A percentile compares a stretch with the other conserved stretches of the same genome.
Evolutionary conservation across 2,329 filamentous ascomycete species (phyloP).

Genomic region (Trichophyton mentagrophytes): DNA sequence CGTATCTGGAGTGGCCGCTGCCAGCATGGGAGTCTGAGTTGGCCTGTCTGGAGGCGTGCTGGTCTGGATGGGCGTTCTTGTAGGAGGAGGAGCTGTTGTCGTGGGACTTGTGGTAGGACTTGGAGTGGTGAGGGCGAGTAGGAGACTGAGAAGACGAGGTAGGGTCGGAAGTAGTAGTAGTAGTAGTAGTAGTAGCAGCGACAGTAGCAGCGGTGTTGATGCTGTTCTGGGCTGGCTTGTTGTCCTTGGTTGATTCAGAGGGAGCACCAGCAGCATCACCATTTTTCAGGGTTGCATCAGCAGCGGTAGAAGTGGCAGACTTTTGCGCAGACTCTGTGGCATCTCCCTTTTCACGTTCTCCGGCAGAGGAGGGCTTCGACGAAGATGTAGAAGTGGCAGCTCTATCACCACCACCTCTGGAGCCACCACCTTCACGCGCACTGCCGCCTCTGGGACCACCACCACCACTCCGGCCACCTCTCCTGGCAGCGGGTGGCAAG

Average conservation of each 20-base stretch:
- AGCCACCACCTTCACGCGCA: slow-evolving; percentile 37
- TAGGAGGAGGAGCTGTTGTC: slow-evolving; percentile 3
- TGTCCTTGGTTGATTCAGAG: not conserved
- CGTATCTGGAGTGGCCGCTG: slow-evolving; percentile 19
- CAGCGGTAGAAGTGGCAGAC: not conserved
- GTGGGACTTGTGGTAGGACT: slow-evolving; percentile 22
- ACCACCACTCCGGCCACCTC: slow-evolving; percentile 38
- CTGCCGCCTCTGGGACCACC: slow-evolving; percentile 39
- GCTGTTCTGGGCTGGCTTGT: not conserved
- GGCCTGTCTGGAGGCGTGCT: slow-evolving; percentile 19
- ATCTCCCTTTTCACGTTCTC: not conserved
- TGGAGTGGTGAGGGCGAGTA: slow-evolving; percentile 23
- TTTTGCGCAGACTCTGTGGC: not conserved
- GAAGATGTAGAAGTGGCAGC: slow-evolving; percentile 15
- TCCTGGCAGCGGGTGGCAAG: slow-evolving; percentile 40
- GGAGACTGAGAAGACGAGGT: slow-evolving; percentile 20
- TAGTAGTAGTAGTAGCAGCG: no score
- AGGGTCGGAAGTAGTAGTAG: slow-evolving; percentile 14
- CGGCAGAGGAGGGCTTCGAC: slow-evolving; percentile 17
- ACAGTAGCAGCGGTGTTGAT: not conserved
- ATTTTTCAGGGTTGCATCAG: slow-evolving; percentile 1
- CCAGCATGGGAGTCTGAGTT: slow-evolving; percentile 13
- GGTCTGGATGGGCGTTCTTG: slow-evolving; percentile 16
- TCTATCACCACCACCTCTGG: slow-evolving; percentile 30
- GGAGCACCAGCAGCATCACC: not conserved